Evolutionary conservation across 441 rosid genomes (phyloP).

Genomic region (Eutrema salsugineum): DNA sequence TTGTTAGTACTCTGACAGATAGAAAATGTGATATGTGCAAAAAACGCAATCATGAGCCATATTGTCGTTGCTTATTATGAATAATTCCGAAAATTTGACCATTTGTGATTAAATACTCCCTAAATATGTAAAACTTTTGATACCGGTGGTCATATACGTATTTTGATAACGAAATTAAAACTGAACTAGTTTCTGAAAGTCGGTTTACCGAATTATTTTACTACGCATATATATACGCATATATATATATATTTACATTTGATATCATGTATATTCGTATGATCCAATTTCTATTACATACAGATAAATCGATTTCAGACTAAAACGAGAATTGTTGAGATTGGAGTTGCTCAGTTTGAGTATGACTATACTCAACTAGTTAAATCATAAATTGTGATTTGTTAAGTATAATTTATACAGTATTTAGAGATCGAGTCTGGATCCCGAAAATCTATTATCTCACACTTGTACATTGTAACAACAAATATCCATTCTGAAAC

Average conservation of each 20-base stretch:
- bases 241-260: background rate
- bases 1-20: background rate
- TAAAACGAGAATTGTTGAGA: too few relatives aligned
- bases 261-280: background rate
- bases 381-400: too few relatives aligned
- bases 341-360: too few relatives aligned
- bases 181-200: background rate
- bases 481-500: background rate
- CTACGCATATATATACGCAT: too few relatives aligned
- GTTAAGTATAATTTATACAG: too few relatives aligned
- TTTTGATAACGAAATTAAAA: background rate
- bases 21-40: constrained; percentile 4
- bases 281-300: background rate
- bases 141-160: background rate
- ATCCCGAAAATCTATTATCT: background rate
- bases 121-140: background rate
- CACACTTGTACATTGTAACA: background rate
- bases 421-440: too few relatives aligned
- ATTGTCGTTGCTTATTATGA: constrained; percentile 4
- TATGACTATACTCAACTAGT: too few relatives aligned
- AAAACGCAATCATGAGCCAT: constrained; percentile 10
- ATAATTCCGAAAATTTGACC: background rate
- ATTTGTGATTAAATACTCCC: background rate
- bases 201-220: background rate
- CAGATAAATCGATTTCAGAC: too few relatives aligned